phyloP scores from a whole-genome alignment of 2,329 filamentous ascomycete species.

The Xylariaceae sp. region DNA sequence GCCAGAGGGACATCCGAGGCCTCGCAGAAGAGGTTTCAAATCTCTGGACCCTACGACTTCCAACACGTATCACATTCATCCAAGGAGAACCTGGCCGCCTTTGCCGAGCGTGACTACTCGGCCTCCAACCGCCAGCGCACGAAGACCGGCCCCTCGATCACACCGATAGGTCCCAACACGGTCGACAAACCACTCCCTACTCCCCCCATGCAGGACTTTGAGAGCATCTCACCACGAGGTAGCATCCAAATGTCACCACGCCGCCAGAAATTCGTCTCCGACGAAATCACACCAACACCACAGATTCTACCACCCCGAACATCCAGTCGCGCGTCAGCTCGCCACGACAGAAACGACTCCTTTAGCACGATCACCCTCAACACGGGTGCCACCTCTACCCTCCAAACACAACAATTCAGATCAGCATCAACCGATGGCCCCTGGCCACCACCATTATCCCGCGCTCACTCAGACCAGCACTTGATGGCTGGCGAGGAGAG shows the following conservation, averaged over 20 bases:
- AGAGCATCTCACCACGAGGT: conserved; percentile 46
- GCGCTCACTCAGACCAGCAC: conserved; percentile 10
- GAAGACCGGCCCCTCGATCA: conserved; percentile 10
- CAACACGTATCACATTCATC: conserved; percentile 58
- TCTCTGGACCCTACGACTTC: conserved; percentile 62
- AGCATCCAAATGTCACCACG: conserved; percentile 45
- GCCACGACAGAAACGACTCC: conserved; percentile 41
- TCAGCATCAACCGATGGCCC: conserved; percentile 15
- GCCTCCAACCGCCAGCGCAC: conserved; percentile 40
- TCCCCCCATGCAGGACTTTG: conserved; percentile 34
- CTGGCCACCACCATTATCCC: conserved; percentile 9
- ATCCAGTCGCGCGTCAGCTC: conserved; percentile 49
- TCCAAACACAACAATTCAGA: conserved; percentile 41
- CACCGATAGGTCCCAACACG: not conserved
- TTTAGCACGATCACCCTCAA: conserved; percentile 35
- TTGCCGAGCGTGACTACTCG: conserved; percentile 40
- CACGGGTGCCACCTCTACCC: conserved; percentile 41
- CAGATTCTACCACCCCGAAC: conserved; percentile 46
- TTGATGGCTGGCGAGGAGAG: conserved; percentile 2
- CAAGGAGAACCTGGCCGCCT: conserved; percentile 42
- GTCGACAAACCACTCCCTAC: conserved; percentile 26
- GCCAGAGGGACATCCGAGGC: conserved; percentile 25
- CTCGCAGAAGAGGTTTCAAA: conserved; percentile 43
- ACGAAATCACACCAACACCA: conserved; percentile 36
- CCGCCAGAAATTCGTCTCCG: conserved; percentile 45